Evolutionary conservation across 306 rosid genomes (phyloP).

Genomic region (Vigna mungo): DNA sequence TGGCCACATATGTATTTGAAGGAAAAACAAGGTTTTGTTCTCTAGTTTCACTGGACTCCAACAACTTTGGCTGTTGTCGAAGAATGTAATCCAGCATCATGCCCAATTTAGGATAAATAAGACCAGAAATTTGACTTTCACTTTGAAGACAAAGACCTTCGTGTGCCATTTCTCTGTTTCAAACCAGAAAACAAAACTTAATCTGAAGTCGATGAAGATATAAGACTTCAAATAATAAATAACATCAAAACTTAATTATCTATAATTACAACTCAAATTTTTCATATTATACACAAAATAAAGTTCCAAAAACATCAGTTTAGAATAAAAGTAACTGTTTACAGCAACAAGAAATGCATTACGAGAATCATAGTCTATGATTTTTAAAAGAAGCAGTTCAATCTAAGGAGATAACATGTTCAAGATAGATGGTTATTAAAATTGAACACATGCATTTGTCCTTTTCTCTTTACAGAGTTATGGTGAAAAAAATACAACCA

Average conservation of each 20-base stretch:
- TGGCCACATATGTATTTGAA: constrained; percentile 70
- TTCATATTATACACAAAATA: constrained; percentile 34
- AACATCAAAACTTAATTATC: constrained; percentile 36
- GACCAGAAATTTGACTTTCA: constrained; percentile 54
- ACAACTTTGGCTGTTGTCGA: constrained; percentile 75
- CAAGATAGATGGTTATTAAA: neutral
- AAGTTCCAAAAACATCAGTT: constrained; percentile 17
- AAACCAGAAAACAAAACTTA: constrained; percentile 34
- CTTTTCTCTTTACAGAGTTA: constrained; percentile 27
- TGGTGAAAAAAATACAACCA: constrained; percentile 14
- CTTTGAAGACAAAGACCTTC: constrained; percentile 80
- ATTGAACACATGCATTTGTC: neutral
- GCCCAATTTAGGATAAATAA: constrained; percentile 72
- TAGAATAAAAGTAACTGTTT: constrained; percentile 32
- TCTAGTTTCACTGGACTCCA: constrained; percentile 70
- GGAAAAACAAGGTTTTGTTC: constrained; percentile 79
- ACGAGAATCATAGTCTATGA: constrained; percentile 22
- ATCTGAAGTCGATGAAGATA: constrained; percentile 32
- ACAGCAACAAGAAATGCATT: constrained; percentile 13
- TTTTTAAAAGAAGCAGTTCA: neutral
- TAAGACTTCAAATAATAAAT: constrained; percentile 1
- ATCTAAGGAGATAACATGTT: neutral
- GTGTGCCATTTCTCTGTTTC: constrained; percentile 85
- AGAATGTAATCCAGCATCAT: constrained; percentile 79
- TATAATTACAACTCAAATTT: constrained; percentile 12